phyloP scores from a whole-genome alignment of 176 grass and related monocot genomes.

The Otatea glauca region DNA sequence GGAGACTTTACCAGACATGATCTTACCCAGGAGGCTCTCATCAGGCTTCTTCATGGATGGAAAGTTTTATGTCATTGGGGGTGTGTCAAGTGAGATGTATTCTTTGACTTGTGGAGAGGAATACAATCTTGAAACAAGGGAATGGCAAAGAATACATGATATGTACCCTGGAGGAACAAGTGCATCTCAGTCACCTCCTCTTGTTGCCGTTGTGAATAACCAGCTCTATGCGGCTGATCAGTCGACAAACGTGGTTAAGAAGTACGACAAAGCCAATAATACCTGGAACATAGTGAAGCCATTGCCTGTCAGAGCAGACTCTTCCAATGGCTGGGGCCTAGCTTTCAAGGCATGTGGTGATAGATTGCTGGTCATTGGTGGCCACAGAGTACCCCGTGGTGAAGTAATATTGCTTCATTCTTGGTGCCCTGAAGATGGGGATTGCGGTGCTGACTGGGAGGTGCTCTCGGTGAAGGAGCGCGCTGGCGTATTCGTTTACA shows the following conservation, averaged over 20 bases:
- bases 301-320: conserved; percentile 86
- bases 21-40: conserved; percentile 67
- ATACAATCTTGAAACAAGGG: conserved; percentile 71
- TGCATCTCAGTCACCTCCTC: conserved; percentile 79
- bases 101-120: conserved; percentile 90
- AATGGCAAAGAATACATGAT: conserved; percentile 76
- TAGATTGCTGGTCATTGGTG: conserved; percentile 70
- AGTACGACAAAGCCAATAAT: conserved; percentile 89
- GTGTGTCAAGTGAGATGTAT: conserved; percentile 64
- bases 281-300: conserved; percentile 77
- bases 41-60: conserved; percentile 96
- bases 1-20: conserved; percentile 83
- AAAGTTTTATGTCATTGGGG: conserved; percentile 92
- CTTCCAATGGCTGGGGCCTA: conserved; percentile 85
- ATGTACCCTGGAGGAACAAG: conserved; percentile 84
- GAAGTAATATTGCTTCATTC: conserved; percentile 83
- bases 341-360: conserved; percentile 89
- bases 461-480: conserved; percentile 72
- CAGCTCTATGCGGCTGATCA: conserved; percentile 89
- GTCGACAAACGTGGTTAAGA: conserved; percentile 77
- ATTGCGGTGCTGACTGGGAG: conserved; percentile 70
- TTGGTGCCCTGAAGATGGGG: conserved; percentile 74
- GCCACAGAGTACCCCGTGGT: conserved; percentile 61
- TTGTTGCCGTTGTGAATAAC: conserved; percentile 89
- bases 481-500: conserved; percentile 81